phyloP scores from a whole-genome alignment of 2,329 filamentous ascomycete species.

The Colletotrichum brevisporum region DNA sequence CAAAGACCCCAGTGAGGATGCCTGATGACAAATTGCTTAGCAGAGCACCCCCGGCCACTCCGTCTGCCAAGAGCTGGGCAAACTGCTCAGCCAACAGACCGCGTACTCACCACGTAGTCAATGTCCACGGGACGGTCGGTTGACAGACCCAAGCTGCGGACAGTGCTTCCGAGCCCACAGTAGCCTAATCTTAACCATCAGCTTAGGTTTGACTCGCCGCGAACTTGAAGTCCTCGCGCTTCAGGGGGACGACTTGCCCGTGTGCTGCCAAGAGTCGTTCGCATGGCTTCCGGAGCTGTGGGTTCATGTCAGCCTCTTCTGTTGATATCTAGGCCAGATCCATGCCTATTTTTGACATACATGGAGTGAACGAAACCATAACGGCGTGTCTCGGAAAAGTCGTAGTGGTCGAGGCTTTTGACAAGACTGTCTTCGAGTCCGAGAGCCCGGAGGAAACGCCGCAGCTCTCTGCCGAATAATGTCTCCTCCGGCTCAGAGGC shows the following conservation, averaged over 20 bases:
- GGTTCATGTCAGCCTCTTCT: slow-evolving; percentile 42
- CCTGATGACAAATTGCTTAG: slow-evolving; percentile 57
- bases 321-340: slow-evolving; percentile 2
- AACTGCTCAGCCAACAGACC: slow-evolving; percentile 25
- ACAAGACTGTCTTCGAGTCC: slow-evolving; percentile 75
- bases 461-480: slow-evolving; percentile 77
- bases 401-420: slow-evolving; percentile 80
- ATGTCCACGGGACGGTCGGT: slow-evolving; percentile 71
- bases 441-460: slow-evolving; percentile 78
- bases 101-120: slow-evolving; percentile 76
- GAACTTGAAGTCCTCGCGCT: slow-evolving; percentile 33
- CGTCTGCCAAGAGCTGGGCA: slow-evolving; percentile 28
- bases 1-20: slow-evolving; percentile 86
- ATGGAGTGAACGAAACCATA: slow-evolving; percentile 90
- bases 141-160: slow-evolving; percentile 74
- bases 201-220: slow-evolving; percentile 17
- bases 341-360: slow-evolving; percentile 61
- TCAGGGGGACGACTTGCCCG: background rate
- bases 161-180: slow-evolving; percentile 77
- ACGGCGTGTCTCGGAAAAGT: slow-evolving; percentile 80
- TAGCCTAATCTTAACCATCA: slow-evolving; percentile 68
- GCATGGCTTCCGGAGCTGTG: slow-evolving; percentile 70
- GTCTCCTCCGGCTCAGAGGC: slow-evolving; percentile 49
- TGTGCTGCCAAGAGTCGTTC: slow-evolving; percentile 58
- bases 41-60: slow-evolving; percentile 36